A percentile compares a stretch with the other conserved stretches of the same genome.
These are phyloP conservation scores for Pyrenophora teres DNA, from an alignment of 2,329 filamentous ascomycete genomes.

Conservation along the genomic window DNA sequence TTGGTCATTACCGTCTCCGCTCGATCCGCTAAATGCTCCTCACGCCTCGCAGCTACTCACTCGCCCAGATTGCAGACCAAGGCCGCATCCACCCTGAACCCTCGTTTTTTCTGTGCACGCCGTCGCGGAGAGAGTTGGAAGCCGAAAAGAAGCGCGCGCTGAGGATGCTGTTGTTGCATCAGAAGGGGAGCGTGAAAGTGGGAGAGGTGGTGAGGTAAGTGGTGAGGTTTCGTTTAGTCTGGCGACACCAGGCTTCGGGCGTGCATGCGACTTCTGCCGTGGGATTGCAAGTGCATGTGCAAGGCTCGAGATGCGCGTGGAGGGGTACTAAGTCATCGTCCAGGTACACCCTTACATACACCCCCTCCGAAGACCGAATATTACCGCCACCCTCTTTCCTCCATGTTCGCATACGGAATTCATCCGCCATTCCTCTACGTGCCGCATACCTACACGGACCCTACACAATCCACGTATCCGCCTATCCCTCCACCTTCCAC, in stretches of 20 bases:
- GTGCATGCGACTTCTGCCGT: neutral
- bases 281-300: neutral
- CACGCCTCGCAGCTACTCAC: slow-evolving; percentile 47
- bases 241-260: neutral
- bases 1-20: slow-evolving; percentile 27
- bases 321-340: slow-evolving; percentile 4
- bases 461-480: slow-evolving; percentile 85
- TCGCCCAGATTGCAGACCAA: slow-evolving; percentile 45
- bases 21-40: slow-evolving; percentile 48
- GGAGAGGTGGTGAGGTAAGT: slow-evolving; percentile 80
- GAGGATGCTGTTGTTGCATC: slow-evolving; percentile 86
- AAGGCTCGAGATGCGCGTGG: neutral
- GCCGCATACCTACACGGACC: slow-evolving; percentile 96
- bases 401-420: slow-evolving; percentile 88
- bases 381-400: slow-evolving; percentile 81
- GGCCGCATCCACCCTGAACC: slow-evolving; percentile 33
- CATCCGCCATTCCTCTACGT: slow-evolving; percentile 83
- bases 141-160: slow-evolving; percentile 39
- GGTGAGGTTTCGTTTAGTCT: slow-evolving; percentile 43
- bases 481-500: slow-evolving; percentile 81
- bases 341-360: slow-evolving; percentile 85
- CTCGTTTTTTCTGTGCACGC: slow-evolving; percentile 42
- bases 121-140: slow-evolving; percentile 41
- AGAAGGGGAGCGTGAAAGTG: slow-evolving; percentile 88
- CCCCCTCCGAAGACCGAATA: slow-evolving; percentile 84